Conservation (phyloP, 768 basidiomycete genomes). For the Lyophyllum shimeji region DNA sequence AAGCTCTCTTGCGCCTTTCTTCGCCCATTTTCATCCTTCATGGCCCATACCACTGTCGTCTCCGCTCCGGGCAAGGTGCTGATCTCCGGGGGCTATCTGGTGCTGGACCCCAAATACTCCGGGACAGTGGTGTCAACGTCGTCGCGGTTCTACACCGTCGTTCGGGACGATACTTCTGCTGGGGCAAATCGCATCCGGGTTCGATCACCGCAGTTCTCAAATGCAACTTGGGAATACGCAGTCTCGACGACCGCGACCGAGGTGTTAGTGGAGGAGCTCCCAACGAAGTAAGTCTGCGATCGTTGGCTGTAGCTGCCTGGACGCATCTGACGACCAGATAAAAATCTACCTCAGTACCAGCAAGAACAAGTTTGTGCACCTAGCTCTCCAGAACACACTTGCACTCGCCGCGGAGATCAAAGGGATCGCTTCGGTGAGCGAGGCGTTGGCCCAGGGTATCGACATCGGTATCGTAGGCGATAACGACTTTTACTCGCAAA, state of each 20-base stretch:
- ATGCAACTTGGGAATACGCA: slow-evolving; percentile 74
- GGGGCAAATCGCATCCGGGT: slow-evolving; percentile 58
- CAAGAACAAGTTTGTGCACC: slow-evolving; percentile 91
- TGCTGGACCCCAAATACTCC: slow-evolving; percentile 83
- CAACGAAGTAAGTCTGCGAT: slow-evolving; percentile 40
- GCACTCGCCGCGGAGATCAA: slow-evolving; percentile 63
- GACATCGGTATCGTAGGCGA: slow-evolving; percentile 86
- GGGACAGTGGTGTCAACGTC: slow-evolving; percentile 92
- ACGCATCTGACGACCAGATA: slow-evolving; percentile 13
- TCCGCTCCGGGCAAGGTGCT: slow-evolving; percentile 96
- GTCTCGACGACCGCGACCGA: slow-evolving; percentile 39
- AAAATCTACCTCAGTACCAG: slow-evolving; percentile 33
- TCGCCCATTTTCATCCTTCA: slow-evolving; percentile 24
- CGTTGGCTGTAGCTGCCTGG: slow-evolving; percentile 3
- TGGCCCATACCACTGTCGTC: slow-evolving; percentile 62
- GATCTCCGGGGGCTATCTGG: slow-evolving; percentile 94
- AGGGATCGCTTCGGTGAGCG: slow-evolving; percentile 40
- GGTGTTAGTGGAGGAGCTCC: slow-evolving; percentile 30
- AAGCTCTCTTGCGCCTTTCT: not conserved
- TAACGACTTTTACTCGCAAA: slow-evolving; percentile 98
- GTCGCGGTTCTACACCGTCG: slow-evolving; percentile 88
- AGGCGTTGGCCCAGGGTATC: slow-evolving; percentile 52
- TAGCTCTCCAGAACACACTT: slow-evolving; percentile 80
- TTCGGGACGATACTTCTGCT: slow-evolving; percentile 38
- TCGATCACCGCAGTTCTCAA: slow-evolving; percentile 88